Evolutionary conservation across 2,329 filamentous ascomycete genomes (phyloP), one percentile per base, ranked within the genome.

Genomic region (Colletotrichum incanum): DNA sequence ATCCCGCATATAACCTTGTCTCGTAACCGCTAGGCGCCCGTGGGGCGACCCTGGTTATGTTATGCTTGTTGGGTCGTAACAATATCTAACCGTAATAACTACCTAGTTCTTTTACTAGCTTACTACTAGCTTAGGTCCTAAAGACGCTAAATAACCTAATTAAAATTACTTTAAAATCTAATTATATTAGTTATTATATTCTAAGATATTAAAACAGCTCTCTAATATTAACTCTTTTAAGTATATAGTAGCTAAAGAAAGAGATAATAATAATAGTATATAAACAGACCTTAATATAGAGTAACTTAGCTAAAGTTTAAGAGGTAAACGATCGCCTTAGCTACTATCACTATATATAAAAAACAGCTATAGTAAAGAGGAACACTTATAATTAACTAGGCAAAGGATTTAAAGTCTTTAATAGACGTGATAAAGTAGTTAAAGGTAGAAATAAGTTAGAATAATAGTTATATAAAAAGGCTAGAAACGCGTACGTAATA

Each of bases 121-220:
- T n/a, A n/a, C n/a, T n/a, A n/a, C n/a, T n/a, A 34, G 49, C 49
- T 52, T 52, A 52, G 28, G 49, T 52, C 12, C 49, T 14, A 52
- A 52, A 52, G 49, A 52, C 16, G 6, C 49, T 16, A 52, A 52
- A 52, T 28, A 28, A 52, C 26, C 28, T 28, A 18, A 28, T 52
- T 52, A 28, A 16, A 52, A 16, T 52, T 14, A 31, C 26, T 52
- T 52, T 28, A 18, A 8, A 52, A 18, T 31, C 28, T 52, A 28
- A 52, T 52, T 31, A 16, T 31, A 52, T 52, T 28, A 28, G 8
- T 28, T 16, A 52, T 52, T 4, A n/a, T 8, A 52, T 52, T 5
- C 1, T 52, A 52, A 14, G 12, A 52, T 12, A 52, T 14, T 18
- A 52, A 28, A 52, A 52, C 31, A 52, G 49, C 49, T 52, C 26